These are phyloP conservation scores for Penicillium sp. DNA, from an alignment of 2,329 filamentous ascomycete genomes.

Conservation along the genomic window DNA sequence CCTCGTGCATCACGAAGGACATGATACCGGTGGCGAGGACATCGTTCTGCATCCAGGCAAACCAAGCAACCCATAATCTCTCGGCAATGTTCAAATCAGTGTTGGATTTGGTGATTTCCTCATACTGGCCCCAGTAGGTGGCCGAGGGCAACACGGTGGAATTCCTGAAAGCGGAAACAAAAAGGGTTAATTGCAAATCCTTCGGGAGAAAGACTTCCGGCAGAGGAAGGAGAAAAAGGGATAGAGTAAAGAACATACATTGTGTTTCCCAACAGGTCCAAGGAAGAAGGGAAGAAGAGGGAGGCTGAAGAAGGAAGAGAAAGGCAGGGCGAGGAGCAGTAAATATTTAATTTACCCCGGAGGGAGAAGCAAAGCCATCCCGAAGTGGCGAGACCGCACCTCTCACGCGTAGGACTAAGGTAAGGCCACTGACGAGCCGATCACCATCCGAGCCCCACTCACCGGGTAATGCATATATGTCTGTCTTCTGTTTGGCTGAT, in stretches of 20 bases:
- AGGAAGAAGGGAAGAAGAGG: neutral
- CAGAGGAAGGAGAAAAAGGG: neutral
- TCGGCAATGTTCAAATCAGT: constrained; percentile 82
- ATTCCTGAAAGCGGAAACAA: constrained; percentile 43
- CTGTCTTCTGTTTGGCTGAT: neutral
- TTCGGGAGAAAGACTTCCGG: neutral
- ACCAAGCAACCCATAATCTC: constrained; percentile 93
- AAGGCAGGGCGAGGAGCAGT: constrained; percentile 4
- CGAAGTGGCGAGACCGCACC: constrained; percentile 36
- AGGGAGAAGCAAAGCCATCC: constrained; percentile 24
- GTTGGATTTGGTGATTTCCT: constrained; percentile 68
- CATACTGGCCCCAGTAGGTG: constrained; percentile 65
- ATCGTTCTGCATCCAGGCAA: constrained; percentile 97
- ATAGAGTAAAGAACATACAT: neutral
- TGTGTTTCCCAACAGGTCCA: neutral
- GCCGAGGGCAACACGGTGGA: constrained; percentile 50
- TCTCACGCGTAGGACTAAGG: constrained; percentile 1
- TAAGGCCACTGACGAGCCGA: constrained; percentile 37
- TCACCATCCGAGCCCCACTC: constrained; percentile 24
- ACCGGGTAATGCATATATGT: neutral
- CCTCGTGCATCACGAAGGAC: constrained; percentile 93
- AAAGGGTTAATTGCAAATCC: neutral
- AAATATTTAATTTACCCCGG: constrained; percentile 11
- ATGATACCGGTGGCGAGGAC: constrained; percentile 93
- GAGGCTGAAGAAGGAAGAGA: constrained; percentile 2